Base-by-base conservation (phyloP, 2,329 filamentous ascomycete species). In the Xylaria polymorpha region DNA sequence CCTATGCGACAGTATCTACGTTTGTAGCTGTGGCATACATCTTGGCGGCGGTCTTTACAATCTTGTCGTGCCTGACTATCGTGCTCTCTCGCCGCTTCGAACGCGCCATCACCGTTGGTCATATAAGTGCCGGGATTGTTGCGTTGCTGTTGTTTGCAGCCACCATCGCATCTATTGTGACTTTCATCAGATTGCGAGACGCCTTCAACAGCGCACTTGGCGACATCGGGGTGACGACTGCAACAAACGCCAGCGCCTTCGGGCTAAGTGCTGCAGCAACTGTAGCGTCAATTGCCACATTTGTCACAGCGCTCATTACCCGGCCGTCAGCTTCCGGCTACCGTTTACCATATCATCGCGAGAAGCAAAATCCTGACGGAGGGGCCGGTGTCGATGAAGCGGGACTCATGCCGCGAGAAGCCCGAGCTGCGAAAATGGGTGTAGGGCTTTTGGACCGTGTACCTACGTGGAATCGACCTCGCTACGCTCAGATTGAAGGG, bases 11-110 rank as follows among this genome's bases (percentile, higher is more conserved):
- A 18, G 67, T 73, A 1, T 77, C 76, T 22, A 74, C 69, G 15
- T 79, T 78, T 66, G 68, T 80, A 6, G 72, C 73, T 8, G 73
- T 72, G 35, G 74, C 70, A n/a, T 79, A 79, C 71, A 70, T 81
- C 59, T 37, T 78, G 37, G 71, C 73, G 0, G 72, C 75, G n/a
- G 46, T 76, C 7, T 61, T 78, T 9, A 63, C 66, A 7, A 60
- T 74, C 18, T 29, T 76, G 2, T 74, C 77, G 3, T 72, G 74
- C 18, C 7, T 78, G 15, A 66, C 71, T 14, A 68, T 74, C 29
- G 66, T 72, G 22, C 20, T 73, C 6, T 73, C 75, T 7, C 66
- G 68, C 9, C 73, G 72, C 46, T 68, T 69, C 41, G 67, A 69
- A 2, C 62, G 61, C 4, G 62, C 66, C 22, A 61, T 71, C 20